Base-by-base conservation (phyloP, 2,329 filamentous ascomycete genomes). In the Colletotrichum sp. region DNA sequence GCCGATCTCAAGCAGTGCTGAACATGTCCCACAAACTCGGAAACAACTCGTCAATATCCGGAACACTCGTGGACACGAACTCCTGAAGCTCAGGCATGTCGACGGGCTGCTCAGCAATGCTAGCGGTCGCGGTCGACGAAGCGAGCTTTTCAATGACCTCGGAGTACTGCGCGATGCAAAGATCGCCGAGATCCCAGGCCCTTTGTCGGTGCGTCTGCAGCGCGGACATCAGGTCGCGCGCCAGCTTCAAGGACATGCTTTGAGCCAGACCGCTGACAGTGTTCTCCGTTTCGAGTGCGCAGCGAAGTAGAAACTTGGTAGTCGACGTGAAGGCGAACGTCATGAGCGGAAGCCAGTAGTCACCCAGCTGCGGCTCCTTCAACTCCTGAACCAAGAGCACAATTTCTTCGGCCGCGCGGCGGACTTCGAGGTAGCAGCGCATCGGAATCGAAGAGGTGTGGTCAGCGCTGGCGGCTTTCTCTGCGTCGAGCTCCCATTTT, bases 181-280 rank as follows among this genome's bases (percentile, higher is more conserved):
- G 84, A 64, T 90, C 88, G 0, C 84, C 89, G 2, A 91, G 80
- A 75, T 91, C 89, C 89, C 89, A 91, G 0, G 79, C 81, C 59
- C 81, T 81, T 7, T 82, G 79, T 3, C 84, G 85, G 60, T 89
- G 87, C 0, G 78, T 76, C 15, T 82, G 83, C 16, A 90, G 81
- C 3, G 84, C 80, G 4, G 78, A 76, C 5, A 89, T 80, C 13
- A 90, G 81, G 24, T 87, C 85, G 7, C 81, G 82, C 1, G 88
- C 87, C 69, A 89, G 84, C n/a, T 81, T 81, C 12, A 90, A 80
- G 0, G 87, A 87, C 8, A 78, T 80, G 63, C 84, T 86, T 52
- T 85, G 82, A 4, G 82, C 81, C 1, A 88, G 81, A 0, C 82
- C 82, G 0, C 78, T 77, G 1, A 82, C 79, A 1, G 82, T 83